These are phyloP conservation scores for Termitomyces sp. DNA, from an alignment of 768 basidiomycete species.

Conservation along the genomic window DNA sequence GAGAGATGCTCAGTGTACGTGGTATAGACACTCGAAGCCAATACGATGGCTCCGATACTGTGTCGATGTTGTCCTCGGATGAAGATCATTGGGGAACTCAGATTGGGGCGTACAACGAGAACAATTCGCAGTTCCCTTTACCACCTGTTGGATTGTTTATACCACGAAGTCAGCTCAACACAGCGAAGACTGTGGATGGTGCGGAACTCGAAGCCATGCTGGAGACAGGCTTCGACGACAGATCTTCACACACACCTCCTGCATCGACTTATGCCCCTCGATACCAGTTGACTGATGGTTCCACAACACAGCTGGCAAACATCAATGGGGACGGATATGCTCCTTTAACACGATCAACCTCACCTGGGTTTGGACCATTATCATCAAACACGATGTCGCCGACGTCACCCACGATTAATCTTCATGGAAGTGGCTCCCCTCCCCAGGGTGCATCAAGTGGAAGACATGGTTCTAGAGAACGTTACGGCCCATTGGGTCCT, in stretches of 20 bases:
- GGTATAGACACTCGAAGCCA: conserved; percentile 47
- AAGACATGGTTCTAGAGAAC: conserved; percentile 26
- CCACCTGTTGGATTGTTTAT: conserved; percentile 71
- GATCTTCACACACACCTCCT: conserved; percentile 48
- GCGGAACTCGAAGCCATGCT: conserved; percentile 90
- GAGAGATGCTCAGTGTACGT: conserved; percentile 55
- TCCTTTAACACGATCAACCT: conserved; percentile 44
- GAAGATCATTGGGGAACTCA: conserved; percentile 96
- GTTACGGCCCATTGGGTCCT: conserved; percentile 54
- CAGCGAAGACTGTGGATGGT: conserved; percentile 49
- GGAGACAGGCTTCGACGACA: conserved; percentile 83
- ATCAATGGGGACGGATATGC: conserved; percentile 49
- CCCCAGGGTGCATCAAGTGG: conserved; percentile 9
- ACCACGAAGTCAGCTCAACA: conserved; percentile 31
- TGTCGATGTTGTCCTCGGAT: conserved; percentile 80
- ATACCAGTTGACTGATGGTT: conserved; percentile 59
- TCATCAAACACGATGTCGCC: conserved; percentile 33
- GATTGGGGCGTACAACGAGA: conserved; percentile 93
- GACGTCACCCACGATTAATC: conserved; percentile 28
- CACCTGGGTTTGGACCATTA: conserved; percentile 29
- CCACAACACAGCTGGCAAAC: conserved; percentile 35
- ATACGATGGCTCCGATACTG: conserved; percentile 75
- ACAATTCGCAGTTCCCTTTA: conserved; percentile 70
- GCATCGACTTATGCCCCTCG: conserved; percentile 40
- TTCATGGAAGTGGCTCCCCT: conserved; percentile 17